phyloP scores from a whole-genome alignment of 1,284 basidiomycete species.

The Pterulicium gracile region DNA sequence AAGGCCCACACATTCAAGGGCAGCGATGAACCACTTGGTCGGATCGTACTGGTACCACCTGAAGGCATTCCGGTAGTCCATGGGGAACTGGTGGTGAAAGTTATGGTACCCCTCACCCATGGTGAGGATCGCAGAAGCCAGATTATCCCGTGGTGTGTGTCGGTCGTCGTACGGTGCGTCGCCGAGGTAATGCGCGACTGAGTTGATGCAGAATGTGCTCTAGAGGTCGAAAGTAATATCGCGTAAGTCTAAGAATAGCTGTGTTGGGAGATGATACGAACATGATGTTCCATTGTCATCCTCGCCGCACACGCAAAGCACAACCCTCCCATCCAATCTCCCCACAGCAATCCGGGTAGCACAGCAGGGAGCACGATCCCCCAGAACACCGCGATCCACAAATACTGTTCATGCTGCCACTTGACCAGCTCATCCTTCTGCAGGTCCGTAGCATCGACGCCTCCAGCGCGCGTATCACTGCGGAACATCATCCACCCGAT shows the following conservation, averaged over 20 bases:
- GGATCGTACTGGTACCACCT: conserved; percentile 58
- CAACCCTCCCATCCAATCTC: conserved; percentile 77
- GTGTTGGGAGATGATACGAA: no score
- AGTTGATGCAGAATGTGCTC: conserved; percentile 90
- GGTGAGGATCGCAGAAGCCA: conserved; percentile 78
- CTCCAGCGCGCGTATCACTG: conserved; percentile 66
- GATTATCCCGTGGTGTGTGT: conserved; percentile 74
- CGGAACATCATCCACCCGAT: conserved; percentile 88
- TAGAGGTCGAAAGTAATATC: conserved; percentile 17
- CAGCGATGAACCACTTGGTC: conserved; percentile 63
- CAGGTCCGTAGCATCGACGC: conserved; percentile 76
- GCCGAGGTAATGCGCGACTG: conserved; percentile 82
- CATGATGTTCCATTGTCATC: conserved; percentile 71
- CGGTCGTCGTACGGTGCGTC: conserved; percentile 79
- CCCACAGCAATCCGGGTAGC: conserved; percentile 70
- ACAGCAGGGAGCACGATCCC: conserved; percentile 66
- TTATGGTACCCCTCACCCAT: conserved; percentile 93
- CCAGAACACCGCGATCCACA: conserved; percentile 51
- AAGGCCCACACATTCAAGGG: conserved; percentile 38
- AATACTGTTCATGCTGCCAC: conserved; percentile 81
- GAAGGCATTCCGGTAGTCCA: conserved; percentile 74
- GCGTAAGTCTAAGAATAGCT: conserved; percentile 18
- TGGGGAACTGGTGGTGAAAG: conserved; percentile 84
- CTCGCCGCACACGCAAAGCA: conserved; percentile 67
- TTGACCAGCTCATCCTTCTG: conserved; percentile 62